Evolutionary conservation across 1,284 basidiomycete species (phyloP), one percentile per base, ranked within the genome.

Genomic region (Leccinum fuscescens): DNA sequence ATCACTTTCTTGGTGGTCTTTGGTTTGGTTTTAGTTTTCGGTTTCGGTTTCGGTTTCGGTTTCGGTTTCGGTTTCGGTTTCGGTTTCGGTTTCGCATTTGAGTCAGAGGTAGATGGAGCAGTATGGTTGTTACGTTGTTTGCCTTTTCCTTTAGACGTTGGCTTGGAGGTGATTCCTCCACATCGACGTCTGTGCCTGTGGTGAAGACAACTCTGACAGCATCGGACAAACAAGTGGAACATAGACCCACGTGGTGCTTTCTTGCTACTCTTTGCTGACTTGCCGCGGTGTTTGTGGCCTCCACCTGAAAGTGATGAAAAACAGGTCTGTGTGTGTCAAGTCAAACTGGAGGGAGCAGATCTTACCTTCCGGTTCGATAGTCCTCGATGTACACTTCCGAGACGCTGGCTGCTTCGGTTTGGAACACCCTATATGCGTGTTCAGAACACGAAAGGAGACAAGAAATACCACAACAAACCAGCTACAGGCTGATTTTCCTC

Each of bases 351-450:
- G 37, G 51, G 49, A 8, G 1, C 2, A 33, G 15, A n/a, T 6
- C 58, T 39, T 35, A 70, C 69, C 59, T 35, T 59, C 22, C 5
- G n/a, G 24, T 3, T 62, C 51, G 31, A 42, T 14, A 44, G 6
- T 24, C 22, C 66, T 72, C 24, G 20, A 14, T 42, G 59, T 71
- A 1, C 65, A 54, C 39, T 63, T 73, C 8, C 55, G 62, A 1
- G 69, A 39, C 0, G 54, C 15, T 22, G 56, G 31, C n/a, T 0
- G 27, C 24, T 62, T 68, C 24, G 64, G 3, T 39, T 60, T 67
- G 29, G 61, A 63, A 11, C 55, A 29, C 14, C 54, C 70, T 69
- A 17, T 24, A 55, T 58, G 60, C 39, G 4, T 7, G 24, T 31
- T 67, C n/a, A 57, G 56, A 44, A 20, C 2, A 27, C 3, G n/a